Evolutionary conservation across 164 flowering plant genomes (phyloP).

Genomic region (Magnolia changhungtana): DNA sequence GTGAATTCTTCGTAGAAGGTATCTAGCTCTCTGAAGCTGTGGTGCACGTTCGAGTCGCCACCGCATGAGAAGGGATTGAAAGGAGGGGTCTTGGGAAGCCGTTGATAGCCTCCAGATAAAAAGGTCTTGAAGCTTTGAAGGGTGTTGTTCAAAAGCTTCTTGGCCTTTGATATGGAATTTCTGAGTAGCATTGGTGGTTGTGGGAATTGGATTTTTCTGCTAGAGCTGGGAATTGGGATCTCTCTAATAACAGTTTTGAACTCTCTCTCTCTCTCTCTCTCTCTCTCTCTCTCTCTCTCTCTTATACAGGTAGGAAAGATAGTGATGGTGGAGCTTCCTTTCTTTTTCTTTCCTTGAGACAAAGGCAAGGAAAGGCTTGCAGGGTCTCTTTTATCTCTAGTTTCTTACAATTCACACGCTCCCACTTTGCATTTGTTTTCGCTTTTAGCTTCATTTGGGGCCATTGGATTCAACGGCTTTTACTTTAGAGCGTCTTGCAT

Average conservation of each 20-base stretch:
- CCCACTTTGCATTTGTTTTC: neutral
- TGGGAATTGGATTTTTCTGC: neutral
- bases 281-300: neutral
- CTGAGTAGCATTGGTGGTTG: slow-evolving; percentile 38
- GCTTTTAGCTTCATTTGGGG: neutral
- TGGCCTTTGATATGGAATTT: slow-evolving; percentile 48
- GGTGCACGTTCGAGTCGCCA: slow-evolving; percentile 12
- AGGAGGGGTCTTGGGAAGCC: slow-evolving; percentile 44
- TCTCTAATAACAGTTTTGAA: neutral
- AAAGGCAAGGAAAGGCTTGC: slow-evolving; percentile 6
- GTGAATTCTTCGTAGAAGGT: slow-evolving; percentile 27
- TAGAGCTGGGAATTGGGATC: neutral
- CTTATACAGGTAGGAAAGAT: slow-evolving; percentile 6
- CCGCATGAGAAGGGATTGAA: slow-evolving; percentile 37
- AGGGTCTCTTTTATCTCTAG: neutral
- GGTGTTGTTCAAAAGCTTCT: slow-evolving; percentile 47
- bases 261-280: neutral
- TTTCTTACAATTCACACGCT: neutral
- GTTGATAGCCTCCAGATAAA: slow-evolving; percentile 39
- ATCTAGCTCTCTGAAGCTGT: slow-evolving; percentile 29
- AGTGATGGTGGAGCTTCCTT: slow-evolving; percentile 17
- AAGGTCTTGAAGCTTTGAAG: slow-evolving; percentile 42
- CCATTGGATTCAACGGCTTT: too few species aligned
- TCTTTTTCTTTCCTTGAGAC: slow-evolving; percentile 7
- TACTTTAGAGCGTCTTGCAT: too few species aligned